phyloP scores from a whole-genome alignment of 2,329 filamentous ascomycete species.

The Beauveria varroae region DNA sequence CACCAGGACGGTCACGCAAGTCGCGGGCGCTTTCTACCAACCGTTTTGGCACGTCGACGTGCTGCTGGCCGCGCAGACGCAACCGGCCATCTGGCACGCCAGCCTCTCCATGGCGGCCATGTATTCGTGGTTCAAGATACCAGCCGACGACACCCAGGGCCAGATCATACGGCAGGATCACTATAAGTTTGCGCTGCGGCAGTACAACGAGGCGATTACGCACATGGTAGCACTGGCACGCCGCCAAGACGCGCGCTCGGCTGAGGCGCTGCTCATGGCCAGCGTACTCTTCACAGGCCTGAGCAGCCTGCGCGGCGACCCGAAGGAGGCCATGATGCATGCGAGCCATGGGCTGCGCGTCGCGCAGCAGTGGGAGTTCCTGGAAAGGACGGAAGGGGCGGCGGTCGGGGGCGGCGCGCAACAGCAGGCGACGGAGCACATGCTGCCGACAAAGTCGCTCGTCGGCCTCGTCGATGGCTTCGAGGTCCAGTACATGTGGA shows the following conservation, averaged over 20 bases:
- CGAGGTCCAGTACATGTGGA: slow-evolving; percentile 11
- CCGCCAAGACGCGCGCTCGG: background rate
- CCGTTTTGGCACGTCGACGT: slow-evolving; percentile 11
- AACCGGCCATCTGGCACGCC: slow-evolving; percentile 11
- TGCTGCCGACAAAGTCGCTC: slow-evolving; percentile 6
- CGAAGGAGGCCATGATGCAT: slow-evolving; percentile 9
- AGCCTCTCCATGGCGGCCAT: slow-evolving; percentile 10
- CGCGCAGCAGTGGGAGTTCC: slow-evolving; percentile 5
- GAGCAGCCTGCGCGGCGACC: slow-evolving; percentile 9
- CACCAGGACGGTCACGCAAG: slow-evolving; percentile 7
- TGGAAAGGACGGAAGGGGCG: background rate
- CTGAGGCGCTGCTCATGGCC: slow-evolving; percentile 5
- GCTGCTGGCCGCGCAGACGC: slow-evolving; percentile 5
- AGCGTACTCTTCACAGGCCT: slow-evolving; percentile 10
- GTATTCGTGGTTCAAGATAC: slow-evolving; percentile 6
- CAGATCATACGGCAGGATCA: background rate
- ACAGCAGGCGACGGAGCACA: background rate
- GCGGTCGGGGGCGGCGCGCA: no score
- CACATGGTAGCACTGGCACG: slow-evolving; percentile 3
- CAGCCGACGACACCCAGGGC: background rate
- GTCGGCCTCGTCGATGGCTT: slow-evolving; percentile 7
- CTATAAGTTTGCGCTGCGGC: slow-evolving; percentile 7
- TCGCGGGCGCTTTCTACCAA: slow-evolving; percentile 9
- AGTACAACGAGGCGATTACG: slow-evolving; percentile 8
- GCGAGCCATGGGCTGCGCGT: slow-evolving; percentile 4